phyloP scores from a whole-genome alignment of 257 asterid genomes.

The Galeopsis tetrahit region DNA sequence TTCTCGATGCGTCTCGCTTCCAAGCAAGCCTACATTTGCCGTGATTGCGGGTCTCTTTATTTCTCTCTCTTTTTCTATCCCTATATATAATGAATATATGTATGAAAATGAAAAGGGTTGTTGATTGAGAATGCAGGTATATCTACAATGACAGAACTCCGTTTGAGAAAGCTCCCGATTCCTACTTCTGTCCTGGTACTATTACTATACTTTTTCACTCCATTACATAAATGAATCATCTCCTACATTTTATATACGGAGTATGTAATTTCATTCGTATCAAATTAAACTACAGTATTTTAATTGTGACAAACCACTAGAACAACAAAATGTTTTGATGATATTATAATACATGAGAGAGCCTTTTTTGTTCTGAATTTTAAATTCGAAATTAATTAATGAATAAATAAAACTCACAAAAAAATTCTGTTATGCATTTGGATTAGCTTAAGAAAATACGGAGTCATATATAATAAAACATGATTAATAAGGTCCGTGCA shows the following conservation, averaged over 20 bases:
- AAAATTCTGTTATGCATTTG: too few species aligned
- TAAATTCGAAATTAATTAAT: too few species aligned
- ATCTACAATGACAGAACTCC: conserved; percentile 86
- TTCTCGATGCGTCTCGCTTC: conserved; percentile 80
- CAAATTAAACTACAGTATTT: not conserved
- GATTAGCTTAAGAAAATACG: too few species aligned
- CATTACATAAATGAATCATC: not conserved
- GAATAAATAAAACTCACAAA: too few species aligned
- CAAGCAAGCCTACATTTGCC: conserved; percentile 91
- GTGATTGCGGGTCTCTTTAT: conserved; percentile 81
- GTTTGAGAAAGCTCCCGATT: conserved; percentile 87
- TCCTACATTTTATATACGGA: not conserved
- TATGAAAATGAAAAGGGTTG: too few species aligned
- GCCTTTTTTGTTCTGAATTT: too few species aligned
- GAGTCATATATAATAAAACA: too few species aligned
- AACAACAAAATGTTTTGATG: not conserved
- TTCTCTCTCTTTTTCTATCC: too few species aligned
- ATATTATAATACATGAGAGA: not conserved
- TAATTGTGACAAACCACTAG: not conserved
- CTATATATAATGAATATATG: too few species aligned
- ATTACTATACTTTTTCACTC: conserved; percentile 10
- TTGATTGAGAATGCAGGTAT: conserved; percentile 58
- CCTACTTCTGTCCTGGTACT: conserved; percentile 89
- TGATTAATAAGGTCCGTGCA: too few species aligned
- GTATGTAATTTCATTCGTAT: not conserved